Conservation (phyloP, 495 filamentous ascomycete genomes). For the Pyrenula aspistea region DNA sequence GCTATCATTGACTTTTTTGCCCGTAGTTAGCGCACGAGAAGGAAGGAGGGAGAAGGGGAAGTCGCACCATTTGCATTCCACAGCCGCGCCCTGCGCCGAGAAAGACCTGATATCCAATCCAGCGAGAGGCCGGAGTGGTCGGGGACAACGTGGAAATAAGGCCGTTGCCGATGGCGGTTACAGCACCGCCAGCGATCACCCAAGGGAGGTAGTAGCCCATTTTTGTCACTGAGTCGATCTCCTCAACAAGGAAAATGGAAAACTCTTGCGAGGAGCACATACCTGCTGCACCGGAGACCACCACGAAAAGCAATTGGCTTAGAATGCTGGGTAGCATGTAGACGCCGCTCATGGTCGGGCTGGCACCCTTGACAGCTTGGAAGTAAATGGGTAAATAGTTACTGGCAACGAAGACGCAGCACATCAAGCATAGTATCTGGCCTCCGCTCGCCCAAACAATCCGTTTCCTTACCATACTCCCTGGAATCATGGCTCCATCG, state of each 20-base stretch:
- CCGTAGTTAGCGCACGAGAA: neutral
- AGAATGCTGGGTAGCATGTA: conserved; percentile 32
- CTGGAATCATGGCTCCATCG: conserved; percentile 39
- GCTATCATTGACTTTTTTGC: conserved; percentile 31
- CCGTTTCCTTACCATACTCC: conserved; percentile 17
- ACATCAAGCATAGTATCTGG: conserved; percentile 13
- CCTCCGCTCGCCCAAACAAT: conserved; percentile 22
- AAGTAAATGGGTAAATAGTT: conserved; percentile 32
- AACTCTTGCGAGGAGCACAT: too few species aligned
- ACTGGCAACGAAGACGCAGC: conserved; percentile 3
- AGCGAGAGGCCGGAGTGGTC: conserved; percentile 26
- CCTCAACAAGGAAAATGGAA: too few species aligned
- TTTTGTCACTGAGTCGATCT: conserved; percentile 18
- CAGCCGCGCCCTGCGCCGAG: conserved; percentile 36
- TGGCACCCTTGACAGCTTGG: conserved; percentile 19
- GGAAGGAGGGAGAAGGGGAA: too few species aligned
- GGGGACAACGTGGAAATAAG: conserved; percentile 36
- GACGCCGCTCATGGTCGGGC: conserved; percentile 23
- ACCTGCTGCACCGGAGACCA: conserved; percentile 30
- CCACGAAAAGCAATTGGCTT: conserved; percentile 32
- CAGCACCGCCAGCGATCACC: conserved; percentile 15
- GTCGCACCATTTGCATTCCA: conserved; percentile 31
- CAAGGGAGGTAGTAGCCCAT: conserved; percentile 41
- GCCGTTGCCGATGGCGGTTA: conserved; percentile 29
- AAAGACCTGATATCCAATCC: conserved; percentile 47